Conservation (phyloP, 495 filamentous ascomycete genomes). For the Xylaria sp. region DNA sequence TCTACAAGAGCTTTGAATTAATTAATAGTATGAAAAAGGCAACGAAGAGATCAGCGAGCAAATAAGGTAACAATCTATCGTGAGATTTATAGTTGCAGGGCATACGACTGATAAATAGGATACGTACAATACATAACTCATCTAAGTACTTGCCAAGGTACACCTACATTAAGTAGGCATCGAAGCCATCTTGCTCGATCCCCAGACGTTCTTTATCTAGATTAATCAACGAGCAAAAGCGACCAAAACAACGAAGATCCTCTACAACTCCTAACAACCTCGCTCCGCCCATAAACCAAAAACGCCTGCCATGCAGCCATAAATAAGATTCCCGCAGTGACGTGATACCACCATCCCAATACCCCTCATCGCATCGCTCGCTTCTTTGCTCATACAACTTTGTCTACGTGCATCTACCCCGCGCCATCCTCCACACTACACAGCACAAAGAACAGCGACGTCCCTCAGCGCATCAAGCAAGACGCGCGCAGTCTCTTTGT, state of each 20-base stretch:
- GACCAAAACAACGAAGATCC: not conserved
- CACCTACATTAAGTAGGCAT: not conserved
- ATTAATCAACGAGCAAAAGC: not conserved
- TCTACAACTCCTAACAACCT: not conserved
- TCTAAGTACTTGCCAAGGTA: too few species aligned
- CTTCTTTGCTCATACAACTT: not conserved
- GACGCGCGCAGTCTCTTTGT: constrained; percentile 38
- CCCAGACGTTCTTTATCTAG: not conserved
- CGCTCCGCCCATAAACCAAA: not conserved
- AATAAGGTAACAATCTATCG: not conserved
- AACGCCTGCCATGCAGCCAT: constrained; percentile 8
- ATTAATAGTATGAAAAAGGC: not conserved
- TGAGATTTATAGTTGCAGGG: not conserved
- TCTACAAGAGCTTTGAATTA: not conserved
- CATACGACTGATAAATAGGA: not conserved
- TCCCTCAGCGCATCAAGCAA: constrained; percentile 39
- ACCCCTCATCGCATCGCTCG: not conserved
- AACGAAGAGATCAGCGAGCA: not conserved
- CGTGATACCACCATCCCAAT: not conserved
- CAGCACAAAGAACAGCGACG: constrained; percentile 29
- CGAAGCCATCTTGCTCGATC: not conserved
- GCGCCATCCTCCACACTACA: not conserved
- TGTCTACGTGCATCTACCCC: not conserved
- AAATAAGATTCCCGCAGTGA: not conserved
- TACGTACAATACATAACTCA: not conserved